Percentiles rank a stretch among this genome's conserved stretches.
phyloP scores from a whole-genome alignment of 148 eudicot species.

The Hydrangea macrophylla region DNA sequence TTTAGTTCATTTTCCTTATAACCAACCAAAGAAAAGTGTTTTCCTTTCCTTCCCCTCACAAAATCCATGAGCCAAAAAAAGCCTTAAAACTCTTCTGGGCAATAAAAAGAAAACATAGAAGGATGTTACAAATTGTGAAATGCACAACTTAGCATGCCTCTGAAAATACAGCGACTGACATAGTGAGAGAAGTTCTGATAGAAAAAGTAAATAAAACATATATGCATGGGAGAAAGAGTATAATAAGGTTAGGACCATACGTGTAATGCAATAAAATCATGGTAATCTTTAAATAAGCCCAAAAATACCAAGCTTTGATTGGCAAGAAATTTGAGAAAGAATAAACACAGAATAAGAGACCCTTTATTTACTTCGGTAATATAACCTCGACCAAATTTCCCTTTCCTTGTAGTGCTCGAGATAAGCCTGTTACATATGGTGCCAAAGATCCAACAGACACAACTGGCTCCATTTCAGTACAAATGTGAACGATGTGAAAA shows the following conservation, averaged over 20 bases:
- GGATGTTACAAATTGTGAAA: not conserved
- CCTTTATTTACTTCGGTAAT: conserved; percentile 61
- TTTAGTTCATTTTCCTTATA: too few species aligned
- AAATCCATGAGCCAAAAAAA: too few species aligned
- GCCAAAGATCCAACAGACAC: conserved; percentile 65
- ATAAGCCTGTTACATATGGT: conserved; percentile 62
- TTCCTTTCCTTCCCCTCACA: too few species aligned
- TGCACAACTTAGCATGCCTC: not conserved
- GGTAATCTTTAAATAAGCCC: not conserved
- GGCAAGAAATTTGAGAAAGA: not conserved
- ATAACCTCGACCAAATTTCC: conserved; percentile 74
- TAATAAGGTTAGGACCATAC: not conserved
- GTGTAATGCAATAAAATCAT: not conserved
- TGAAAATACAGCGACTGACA: not conserved
- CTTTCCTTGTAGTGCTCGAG: conserved; percentile 54
- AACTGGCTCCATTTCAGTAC: conserved; percentile 79
- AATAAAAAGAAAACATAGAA: not conserved
- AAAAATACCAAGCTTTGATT: not conserved
- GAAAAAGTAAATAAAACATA: not conserved
- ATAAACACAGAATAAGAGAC: conserved; percentile 11
- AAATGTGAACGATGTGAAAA: conserved; percentile 58
- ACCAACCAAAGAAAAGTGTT: too few species aligned
- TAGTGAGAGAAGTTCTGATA: not conserved
- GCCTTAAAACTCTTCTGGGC: not conserved
- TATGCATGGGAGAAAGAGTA: not conserved